These are phyloP conservation scores for Flaveria ramosissima DNA, from an alignment of 129 eudicot genomes.

Conservation along the genomic window DNA sequence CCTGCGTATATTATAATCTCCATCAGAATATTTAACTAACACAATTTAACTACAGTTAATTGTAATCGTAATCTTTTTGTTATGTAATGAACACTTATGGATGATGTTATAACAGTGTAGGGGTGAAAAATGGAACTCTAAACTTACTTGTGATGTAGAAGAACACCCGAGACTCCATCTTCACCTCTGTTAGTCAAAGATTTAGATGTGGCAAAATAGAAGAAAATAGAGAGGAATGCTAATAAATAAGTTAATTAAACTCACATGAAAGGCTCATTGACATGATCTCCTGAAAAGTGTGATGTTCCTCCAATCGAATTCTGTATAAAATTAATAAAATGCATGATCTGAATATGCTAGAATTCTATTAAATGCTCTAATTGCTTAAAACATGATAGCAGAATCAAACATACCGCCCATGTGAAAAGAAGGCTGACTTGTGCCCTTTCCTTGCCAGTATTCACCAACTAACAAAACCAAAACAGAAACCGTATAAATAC, in stretches of 20 bases:
- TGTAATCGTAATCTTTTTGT: slow-evolving; percentile 2
- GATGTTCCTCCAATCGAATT: slow-evolving; percentile 94
- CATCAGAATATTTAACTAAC: slow-evolving; percentile 9
- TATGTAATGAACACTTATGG: not conserved
- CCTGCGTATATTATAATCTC: slow-evolving; percentile 52
- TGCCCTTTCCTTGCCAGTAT: slow-evolving; percentile 96
- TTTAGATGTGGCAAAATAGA: not conserved
- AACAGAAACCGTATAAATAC: slow-evolving; percentile 16
- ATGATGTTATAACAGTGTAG: not conserved
- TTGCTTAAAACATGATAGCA: not conserved
- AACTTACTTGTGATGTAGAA: slow-evolving; percentile 95
- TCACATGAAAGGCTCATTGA: slow-evolving; percentile 88
- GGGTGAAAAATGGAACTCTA: not conserved
- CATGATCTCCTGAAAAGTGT: slow-evolving; percentile 91
- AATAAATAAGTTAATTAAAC: slow-evolving; percentile 26
- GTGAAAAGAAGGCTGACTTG: slow-evolving; percentile 94
- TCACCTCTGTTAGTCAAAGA: slow-evolving; percentile 56
- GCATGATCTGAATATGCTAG: not conserved
- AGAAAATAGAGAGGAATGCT: not conserved
- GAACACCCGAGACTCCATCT: slow-evolving; percentile 96
- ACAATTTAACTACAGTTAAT: not conserved
- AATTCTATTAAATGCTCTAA: not conserved
- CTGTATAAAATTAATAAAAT: slow-evolving; percentile 36
- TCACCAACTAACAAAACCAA: slow-evolving; percentile 65
- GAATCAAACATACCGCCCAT: slow-evolving; percentile 77